Percentiles rank a stretch among this genome's conserved stretches.
These are phyloP conservation scores for Delphinella strobiligena DNA, from an alignment of 2,329 filamentous ascomycete species.

Conservation along the genomic window DNA sequence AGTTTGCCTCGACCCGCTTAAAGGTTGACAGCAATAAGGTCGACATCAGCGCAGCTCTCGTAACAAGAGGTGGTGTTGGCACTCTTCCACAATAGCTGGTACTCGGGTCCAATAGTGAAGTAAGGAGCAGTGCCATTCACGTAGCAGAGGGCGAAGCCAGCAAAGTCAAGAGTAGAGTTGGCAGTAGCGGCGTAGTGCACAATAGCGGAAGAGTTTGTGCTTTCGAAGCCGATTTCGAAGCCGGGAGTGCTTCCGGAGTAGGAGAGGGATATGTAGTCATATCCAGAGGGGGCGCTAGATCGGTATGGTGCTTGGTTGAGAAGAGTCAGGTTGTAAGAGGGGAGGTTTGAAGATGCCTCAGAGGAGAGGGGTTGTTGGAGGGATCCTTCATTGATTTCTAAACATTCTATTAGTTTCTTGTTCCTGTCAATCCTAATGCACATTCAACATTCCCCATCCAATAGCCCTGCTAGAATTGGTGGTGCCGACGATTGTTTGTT, in stretches of 20 bases:
- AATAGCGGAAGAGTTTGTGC: not conserved
- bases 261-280: constrained; percentile 2
- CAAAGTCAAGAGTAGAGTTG: not conserved
- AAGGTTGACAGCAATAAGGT: constrained; percentile 3
- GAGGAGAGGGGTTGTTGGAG: constrained; percentile 2
- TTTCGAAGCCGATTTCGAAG: not conserved
- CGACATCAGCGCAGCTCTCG: constrained; percentile 4
- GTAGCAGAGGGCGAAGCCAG: constrained; percentile 3
- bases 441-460: constrained; percentile 2
- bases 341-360: not conserved
- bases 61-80: not conserved
- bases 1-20: too few relatives aligned
- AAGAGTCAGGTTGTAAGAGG: constrained; percentile 4
- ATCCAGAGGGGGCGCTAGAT: constrained; percentile 5
- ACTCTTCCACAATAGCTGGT: constrained; percentile 5
- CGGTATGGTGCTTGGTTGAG: not conserved
- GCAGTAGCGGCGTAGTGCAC: not conserved
- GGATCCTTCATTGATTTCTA: not conserved
- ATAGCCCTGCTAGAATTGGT: not conserved
- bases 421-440: not conserved
- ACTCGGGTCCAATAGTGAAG: constrained; percentile 4
- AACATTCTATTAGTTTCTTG: not conserved
- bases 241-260: constrained; percentile 1
- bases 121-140: constrained; percentile 7
- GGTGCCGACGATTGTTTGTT: not conserved